Base-by-base conservation (phyloP, 179 eudicot genomes). In the Dionaea muscipula region DNA sequence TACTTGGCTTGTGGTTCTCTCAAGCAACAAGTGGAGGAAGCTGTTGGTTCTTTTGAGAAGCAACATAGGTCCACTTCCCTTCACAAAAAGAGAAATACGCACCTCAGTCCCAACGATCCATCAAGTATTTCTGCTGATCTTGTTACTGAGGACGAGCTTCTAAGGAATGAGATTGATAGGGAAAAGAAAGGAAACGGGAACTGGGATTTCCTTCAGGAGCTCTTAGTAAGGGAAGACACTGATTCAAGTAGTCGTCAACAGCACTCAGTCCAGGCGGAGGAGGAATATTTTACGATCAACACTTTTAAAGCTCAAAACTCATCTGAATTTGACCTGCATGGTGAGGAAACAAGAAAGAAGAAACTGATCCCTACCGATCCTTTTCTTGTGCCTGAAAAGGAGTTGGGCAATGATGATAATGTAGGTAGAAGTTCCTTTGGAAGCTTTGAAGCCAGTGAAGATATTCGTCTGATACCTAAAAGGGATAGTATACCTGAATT, bases 181-280 rank as follows among this genome's bases (percentile, higher is more conserved):
- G 72, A 67, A 52, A 75, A 70, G 56, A 82, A 50, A 51, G 53
- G 80, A 64, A 61, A 28, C 35, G 80, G 67, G 63, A 71, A 72
- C 36, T 86, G 95, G 95, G 83, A 79, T 78, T 71, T 76, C 64
- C 71, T 87, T 49, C 86, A 84, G 68, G 75, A 84, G 56, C 78
- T 87, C 23, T 68, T 84, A 52, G 44, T 87, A 77, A 78, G 43
- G 72, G 86, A 83, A 20, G 86, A 79, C 19, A 53, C 84, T 0
- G 63, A 60, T 18, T 46, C 72, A 7, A 61, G 57, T 54, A 59
- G 25, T 47, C 56, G 47, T 17, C 69, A 69, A 63, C 41, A 57
- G 21, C 68, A 60, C 24, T 35, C 72, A 21, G 24, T 62, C 17
- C 68, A 61, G 17, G 56, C 57, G 35, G 78, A 71, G 51, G 77